Evolutionary conservation across 2,329 filamentous ascomycete species (phyloP).

Genomic region (Fusarium sororula): DNA sequence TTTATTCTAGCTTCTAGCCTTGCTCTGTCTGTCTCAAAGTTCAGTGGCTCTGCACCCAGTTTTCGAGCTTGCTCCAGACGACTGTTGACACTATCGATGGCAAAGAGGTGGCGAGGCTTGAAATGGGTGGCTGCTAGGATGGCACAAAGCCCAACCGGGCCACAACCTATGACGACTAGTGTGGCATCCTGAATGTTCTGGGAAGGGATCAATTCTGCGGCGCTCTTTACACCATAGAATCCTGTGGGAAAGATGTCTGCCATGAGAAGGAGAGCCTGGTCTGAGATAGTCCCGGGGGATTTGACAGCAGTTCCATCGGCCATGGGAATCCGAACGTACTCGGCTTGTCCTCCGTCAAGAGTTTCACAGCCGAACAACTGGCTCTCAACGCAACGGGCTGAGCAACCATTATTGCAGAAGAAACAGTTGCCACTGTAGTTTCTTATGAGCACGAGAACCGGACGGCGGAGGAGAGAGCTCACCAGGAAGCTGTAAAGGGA

Average conservation of each 20-base stretch:
- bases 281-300: slow-evolving; percentile 72
- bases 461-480: slow-evolving; percentile 40
- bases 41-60: slow-evolving; percentile 84
- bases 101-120: slow-evolving; percentile 78
- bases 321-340: slow-evolving; percentile 82
- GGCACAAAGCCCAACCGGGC: slow-evolving; percentile 86
- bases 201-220: slow-evolving; percentile 68
- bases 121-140: slow-evolving; percentile 80
- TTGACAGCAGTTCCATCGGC: slow-evolving; percentile 84
- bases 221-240: slow-evolving; percentile 84
- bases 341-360: slow-evolving; percentile 83
- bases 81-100: slow-evolving; percentile 80
- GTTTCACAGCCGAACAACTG: slow-evolving; percentile 74
- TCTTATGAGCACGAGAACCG: neutral
- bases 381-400: slow-evolving; percentile 78
- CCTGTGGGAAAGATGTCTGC: slow-evolving; percentile 92
- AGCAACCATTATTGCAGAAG: slow-evolving; percentile 81
- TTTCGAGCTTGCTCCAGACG: slow-evolving; percentile 76
- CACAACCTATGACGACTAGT: slow-evolving; percentile 85
- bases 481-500: slow-evolving; percentile 86
- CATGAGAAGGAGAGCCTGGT: slow-evolving; percentile 84
- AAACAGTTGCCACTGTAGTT: slow-evolving; percentile 69
- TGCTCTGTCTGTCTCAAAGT: slow-evolving; percentile 74
- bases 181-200: slow-evolving; percentile 61
- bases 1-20: slow-evolving; percentile 74